Evolutionary conservation across 768 basidiomycete genomes (phyloP).

Genomic region (Amanita brunnescens): DNA sequence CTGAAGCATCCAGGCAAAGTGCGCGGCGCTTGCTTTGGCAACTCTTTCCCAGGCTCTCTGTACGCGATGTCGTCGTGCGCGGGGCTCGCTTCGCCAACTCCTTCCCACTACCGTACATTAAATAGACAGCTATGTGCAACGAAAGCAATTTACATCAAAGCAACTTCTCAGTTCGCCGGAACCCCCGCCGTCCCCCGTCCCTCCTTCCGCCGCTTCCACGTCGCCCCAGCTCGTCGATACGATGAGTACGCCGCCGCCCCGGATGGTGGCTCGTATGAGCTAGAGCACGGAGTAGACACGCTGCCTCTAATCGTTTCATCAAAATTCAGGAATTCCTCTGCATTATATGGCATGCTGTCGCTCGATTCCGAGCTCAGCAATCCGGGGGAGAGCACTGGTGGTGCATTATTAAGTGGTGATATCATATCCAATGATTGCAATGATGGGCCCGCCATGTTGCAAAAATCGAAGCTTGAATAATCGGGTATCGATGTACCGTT

Average conservation of each 20-base stretch:
- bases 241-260: constrained; percentile 40
- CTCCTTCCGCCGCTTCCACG: too few relatives aligned
- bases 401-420: constrained; percentile 13
- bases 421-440: constrained; percentile 4
- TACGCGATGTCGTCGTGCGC: background rate
- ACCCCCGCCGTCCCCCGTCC: constrained; percentile 21
- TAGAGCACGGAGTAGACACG: constrained; percentile 12
- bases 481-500: constrained; percentile 15
- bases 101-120: background rate
- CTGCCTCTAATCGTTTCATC: constrained; percentile 12
- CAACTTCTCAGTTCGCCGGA: constrained; percentile 13
- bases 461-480: constrained; percentile 15
- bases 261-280: constrained; percentile 43
- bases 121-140: background rate
- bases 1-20: constrained; percentile 27
- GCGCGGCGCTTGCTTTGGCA: background rate
- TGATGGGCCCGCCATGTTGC: constrained; percentile 10
- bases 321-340: constrained; percentile 31
- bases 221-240: constrained; percentile 45
- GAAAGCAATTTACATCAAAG: constrained; percentile 15
- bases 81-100: background rate
- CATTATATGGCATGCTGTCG: constrained; percentile 17
- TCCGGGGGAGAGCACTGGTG: constrained; percentile 9
- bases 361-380: background rate
- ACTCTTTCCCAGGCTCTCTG: background rate